Base-by-base conservation (phyloP, 2,329 filamentous ascomycete species). In the Dendrostoma leiphaemia region DNA sequence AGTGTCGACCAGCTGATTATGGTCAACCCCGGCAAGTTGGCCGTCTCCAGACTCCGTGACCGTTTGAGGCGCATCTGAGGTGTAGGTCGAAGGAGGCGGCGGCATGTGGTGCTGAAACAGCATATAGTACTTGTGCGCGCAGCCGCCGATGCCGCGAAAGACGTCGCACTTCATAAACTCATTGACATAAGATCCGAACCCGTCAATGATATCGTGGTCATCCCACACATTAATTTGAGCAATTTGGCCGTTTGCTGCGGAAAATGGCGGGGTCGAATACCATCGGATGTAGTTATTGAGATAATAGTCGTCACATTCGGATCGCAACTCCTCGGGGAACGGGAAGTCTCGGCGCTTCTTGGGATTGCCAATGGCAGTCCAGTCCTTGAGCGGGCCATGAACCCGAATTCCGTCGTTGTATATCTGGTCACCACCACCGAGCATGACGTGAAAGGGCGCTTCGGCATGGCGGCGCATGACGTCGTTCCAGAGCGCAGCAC, bases 161-260 rank as follows among this genome's bases (percentile, higher is more conserved):
- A 99, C 91, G 44, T 90, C 53, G 48, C 91, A 94, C 63, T 82
- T 84, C 91, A 97, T 97, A 67, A 97, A 97, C 34, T 91, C 85
- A 64, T 97, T 85, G 24, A 91, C 85, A 69, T 99, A 99, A 0
- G 91, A 96, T 4, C 94, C 94, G 67, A 90, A 99, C 0, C 94
- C 94, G 26, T 59, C 56, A 12, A 56, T 53, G 1, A 82, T 67
- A 67, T 94, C 90, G 68, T 97, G 94, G 63, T 99, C 94, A 69
- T 99, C 94, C 92, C 93, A 99, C 41, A 99, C 90, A 65, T 97
- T 99, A 61, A 99, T 75, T 82, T 96, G 95, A 1, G 94, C 86
- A 58, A 99, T 97, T 68, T 97, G 91, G 2, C 89, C 88, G 62
- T 92, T 95, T 31, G 90, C 90, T 64, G 88, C 78, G 2, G 90